phyloP scores from a whole-genome alignment of 2,329 filamentous ascomycete species.

The Aspergillus piperis region DNA sequence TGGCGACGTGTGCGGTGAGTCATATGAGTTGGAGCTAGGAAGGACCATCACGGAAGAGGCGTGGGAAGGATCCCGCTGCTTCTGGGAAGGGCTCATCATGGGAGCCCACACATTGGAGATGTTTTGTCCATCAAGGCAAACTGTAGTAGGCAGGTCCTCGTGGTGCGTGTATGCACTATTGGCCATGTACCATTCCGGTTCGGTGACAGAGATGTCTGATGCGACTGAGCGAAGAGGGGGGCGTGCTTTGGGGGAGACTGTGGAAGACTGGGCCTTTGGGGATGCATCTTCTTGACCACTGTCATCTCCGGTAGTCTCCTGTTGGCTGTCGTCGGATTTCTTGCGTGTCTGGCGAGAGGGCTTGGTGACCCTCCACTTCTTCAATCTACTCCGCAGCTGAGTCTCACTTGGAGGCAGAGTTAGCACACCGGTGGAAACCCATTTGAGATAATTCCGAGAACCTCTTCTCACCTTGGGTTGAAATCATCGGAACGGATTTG shows the following conservation, averaged over 20 bases:
- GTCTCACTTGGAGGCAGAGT: constrained; percentile 39
- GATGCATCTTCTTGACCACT: constrained; percentile 22
- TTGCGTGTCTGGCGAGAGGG: constrained; percentile 47
- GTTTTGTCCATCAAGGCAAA: constrained; percentile 14
- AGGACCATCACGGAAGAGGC: constrained; percentile 20
- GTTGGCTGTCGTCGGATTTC: constrained; percentile 32
- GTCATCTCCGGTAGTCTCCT: constrained; percentile 23
- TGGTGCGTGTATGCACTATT: constrained; percentile 16
- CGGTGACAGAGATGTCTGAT: constrained; percentile 7
- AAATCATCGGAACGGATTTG: constrained; percentile 46
- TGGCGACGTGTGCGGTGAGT: constrained; percentile 30
- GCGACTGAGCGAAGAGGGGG: constrained; percentile 10
- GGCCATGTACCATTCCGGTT: constrained; percentile 23
- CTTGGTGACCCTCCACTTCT: constrained; percentile 50
- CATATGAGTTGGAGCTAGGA: constrained; percentile 27
- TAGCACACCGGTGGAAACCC: background rate
- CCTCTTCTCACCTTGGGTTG: constrained; percentile 43
- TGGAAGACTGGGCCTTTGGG: constrained; percentile 15
- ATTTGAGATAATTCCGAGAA: background rate
- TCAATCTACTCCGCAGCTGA: constrained; percentile 46
- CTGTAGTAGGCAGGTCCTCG: constrained; percentile 11
- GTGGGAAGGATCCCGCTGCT: constrained; percentile 25
- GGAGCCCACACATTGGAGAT: constrained; percentile 24
- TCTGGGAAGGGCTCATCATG: constrained; percentile 24
- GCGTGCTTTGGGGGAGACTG: constrained; percentile 16